phyloP scores from a whole-genome alignment of 2,329 filamentous ascomycete species.

The Neoascochyta sp. region DNA sequence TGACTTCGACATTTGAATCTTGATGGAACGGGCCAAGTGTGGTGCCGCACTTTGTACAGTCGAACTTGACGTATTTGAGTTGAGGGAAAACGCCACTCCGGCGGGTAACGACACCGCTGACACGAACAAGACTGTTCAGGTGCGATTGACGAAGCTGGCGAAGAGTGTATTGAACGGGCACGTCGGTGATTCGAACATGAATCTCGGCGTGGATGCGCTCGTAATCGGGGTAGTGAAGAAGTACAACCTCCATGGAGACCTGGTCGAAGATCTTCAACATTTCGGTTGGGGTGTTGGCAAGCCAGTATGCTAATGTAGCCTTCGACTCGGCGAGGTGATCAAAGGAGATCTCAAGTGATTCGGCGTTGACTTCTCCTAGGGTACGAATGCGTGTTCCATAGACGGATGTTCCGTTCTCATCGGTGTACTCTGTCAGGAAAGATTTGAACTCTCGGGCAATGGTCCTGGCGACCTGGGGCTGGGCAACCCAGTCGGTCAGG shows the following conservation, averaged over 20 bases:
- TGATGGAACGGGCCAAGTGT: constrained; percentile 96
- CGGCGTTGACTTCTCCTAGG: constrained; percentile 94
- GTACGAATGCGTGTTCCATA: constrained; percentile 93
- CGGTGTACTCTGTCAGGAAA: constrained; percentile 93
- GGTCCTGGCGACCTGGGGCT: constrained; percentile 83
- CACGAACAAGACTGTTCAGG: constrained; percentile 90
- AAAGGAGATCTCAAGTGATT: constrained; percentile 94
- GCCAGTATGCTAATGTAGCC: constrained; percentile 89
- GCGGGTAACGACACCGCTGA: constrained; percentile 91
- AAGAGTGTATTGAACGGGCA: constrained; percentile 91
- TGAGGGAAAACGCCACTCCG: constrained; percentile 95
- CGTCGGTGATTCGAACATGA: constrained; percentile 91
- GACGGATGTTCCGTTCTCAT: constrained; percentile 82
- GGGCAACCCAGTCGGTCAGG: constrained; percentile 91
- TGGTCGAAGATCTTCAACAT: constrained; percentile 95
- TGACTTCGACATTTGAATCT: constrained; percentile 93
- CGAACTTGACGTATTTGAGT: constrained; percentile 97
- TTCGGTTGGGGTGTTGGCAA: constrained; percentile 93
- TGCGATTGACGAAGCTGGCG: constrained; percentile 93
- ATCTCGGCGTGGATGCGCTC: constrained; percentile 97
- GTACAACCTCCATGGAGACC: constrained; percentile 92
- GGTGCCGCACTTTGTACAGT: constrained; percentile 87
- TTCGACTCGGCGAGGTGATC: constrained; percentile 87
- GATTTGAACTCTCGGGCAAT: constrained; percentile 97
- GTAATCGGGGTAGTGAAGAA: constrained; percentile 96